Evolutionary conservation across 164 flowering plant species (phyloP), one percentile per base, ranked within the genome.

Genomic region (Nelumbo lutea): DNA sequence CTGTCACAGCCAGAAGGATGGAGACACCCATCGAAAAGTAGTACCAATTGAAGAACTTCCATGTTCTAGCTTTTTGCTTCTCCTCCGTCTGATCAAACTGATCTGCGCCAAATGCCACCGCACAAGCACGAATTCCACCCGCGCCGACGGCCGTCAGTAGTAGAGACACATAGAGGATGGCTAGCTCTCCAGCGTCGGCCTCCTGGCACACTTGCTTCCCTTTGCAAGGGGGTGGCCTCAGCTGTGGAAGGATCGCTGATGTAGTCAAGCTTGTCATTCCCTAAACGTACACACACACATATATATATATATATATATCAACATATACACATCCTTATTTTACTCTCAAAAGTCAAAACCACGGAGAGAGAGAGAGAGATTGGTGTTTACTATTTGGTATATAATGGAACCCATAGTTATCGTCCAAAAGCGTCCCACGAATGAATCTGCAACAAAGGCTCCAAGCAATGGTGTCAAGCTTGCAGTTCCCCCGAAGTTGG

Each of bases 401-500:
- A 66, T 6, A 65, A 84, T 2, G 8, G 87, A 75, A 38, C 82
- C 95, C 0, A 80, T 5, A 0, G 80, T 76, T 14, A 89, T 89
- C n/a, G 78, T 80, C 5, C 70, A 73, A 62, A 84, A 89, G 8
- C 91, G 80, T 47, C 91, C 95, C 74, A 85, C 58, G 76, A 70
- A 86, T 51, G 90, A 82, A 79, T 89, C 91, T 44, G 90, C 81
- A 10, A 89, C 64, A 68, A 86, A 86, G 72, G 90, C 91, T 0
- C 95, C 91, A 0, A 83, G 0, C 7, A 79, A 59, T 0, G 91
- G 85, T 67, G 66, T 65, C 76, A 79, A 77, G 68, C 79, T 78
- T 0, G 88, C 72, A 2, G 66, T 27, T 1, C 86, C 91, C 0
- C 58, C 42, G 90, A 90, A 87, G 38, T 81, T 1, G 74, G 79